Evolutionary conservation across 148 eudicot genomes (phyloP).

Genomic region (Nyssa sinensis): DNA sequence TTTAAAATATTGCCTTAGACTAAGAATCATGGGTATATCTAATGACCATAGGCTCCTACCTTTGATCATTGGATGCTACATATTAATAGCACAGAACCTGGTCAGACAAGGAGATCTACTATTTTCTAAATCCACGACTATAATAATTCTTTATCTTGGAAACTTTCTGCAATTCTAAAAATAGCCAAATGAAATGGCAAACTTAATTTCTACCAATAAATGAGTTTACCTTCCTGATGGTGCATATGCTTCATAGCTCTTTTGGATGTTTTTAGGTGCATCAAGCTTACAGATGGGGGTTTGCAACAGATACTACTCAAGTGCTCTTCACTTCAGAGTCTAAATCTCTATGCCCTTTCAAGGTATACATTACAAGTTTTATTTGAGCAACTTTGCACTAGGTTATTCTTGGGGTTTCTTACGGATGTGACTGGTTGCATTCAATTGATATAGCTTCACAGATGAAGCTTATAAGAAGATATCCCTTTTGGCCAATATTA

Average conservation of each 20-base stretch:
- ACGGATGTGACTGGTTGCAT: neutral
- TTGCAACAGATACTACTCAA: conserved; percentile 62
- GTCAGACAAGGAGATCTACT: neutral
- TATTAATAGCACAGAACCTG: neutral
- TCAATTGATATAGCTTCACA: conserved; percentile 58
- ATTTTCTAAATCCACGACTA: neutral
- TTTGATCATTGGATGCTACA: neutral
- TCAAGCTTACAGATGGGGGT: conserved; percentile 79
- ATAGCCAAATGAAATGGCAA: neutral
- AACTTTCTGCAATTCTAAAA: conserved; percentile 4
- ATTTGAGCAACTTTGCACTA: neutral
- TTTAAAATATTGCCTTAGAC: too few relatives aligned
- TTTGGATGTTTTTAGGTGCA: conserved; percentile 55
- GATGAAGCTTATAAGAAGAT: conserved; percentile 67
- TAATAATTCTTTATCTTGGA: neutral
- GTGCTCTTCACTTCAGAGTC: conserved; percentile 62
- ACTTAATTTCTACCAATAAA: neutral
- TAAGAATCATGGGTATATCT: neutral
- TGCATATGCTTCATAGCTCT: too few relatives aligned
- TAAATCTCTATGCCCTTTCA: conserved; percentile 91
- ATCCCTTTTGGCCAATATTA: conserved; percentile 57
- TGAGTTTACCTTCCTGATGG: neutral
- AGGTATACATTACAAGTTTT: conserved; percentile 37
- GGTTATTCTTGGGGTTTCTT: conserved; percentile 1
- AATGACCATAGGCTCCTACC: neutral